phyloP scores from a whole-genome alignment of 306 rosid genomes.

The Carpinus viminea region DNA sequence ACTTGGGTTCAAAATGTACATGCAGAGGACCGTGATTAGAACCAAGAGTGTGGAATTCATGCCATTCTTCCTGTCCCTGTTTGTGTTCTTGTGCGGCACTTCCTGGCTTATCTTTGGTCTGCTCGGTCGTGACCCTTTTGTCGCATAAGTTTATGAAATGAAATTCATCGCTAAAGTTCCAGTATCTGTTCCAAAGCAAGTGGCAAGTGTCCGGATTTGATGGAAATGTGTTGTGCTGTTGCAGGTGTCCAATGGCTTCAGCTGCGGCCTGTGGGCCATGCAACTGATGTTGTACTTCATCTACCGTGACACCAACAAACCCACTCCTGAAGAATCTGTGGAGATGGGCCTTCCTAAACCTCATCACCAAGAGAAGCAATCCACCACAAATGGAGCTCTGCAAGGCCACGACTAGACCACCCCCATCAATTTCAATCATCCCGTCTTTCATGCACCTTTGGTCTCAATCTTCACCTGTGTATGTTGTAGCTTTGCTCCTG shows the following conservation, averaged over 20 bases:
- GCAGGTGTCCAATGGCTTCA: conserved; percentile 84
- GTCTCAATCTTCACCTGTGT: not conserved
- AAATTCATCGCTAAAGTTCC: not conserved
- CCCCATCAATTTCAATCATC: not conserved
- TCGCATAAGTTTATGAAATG: conserved; percentile 45
- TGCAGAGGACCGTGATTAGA: conserved; percentile 80
- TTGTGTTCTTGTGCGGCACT: conserved; percentile 83
- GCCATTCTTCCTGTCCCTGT: conserved; percentile 87
- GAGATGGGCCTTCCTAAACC: conserved; percentile 63
- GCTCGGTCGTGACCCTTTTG: conserved; percentile 78
- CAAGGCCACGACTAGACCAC: conserved; percentile 11
- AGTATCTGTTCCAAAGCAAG: no score
- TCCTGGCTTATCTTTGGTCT: conserved; percentile 86
- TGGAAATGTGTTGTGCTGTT: not conserved
- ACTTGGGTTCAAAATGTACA: not conserved
- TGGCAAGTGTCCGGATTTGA: not conserved
- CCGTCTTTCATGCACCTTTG: not conserved
- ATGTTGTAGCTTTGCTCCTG: not conserved
- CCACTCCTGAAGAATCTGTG: conserved; percentile 35
- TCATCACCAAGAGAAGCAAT: conserved; percentile 27
- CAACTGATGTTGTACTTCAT: conserved; percentile 73
- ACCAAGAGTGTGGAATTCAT: conserved; percentile 88
- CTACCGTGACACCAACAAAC: conserved; percentile 41
- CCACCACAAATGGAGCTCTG: conserved; percentile 28
- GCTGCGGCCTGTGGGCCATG: conserved; percentile 56